A percentile compares a stretch with the other conserved stretches of the same genome.
Evolutionary conservation across 2,329 filamentous ascomycete species (phyloP).

Genomic region (Byssothecium circinans): DNA sequence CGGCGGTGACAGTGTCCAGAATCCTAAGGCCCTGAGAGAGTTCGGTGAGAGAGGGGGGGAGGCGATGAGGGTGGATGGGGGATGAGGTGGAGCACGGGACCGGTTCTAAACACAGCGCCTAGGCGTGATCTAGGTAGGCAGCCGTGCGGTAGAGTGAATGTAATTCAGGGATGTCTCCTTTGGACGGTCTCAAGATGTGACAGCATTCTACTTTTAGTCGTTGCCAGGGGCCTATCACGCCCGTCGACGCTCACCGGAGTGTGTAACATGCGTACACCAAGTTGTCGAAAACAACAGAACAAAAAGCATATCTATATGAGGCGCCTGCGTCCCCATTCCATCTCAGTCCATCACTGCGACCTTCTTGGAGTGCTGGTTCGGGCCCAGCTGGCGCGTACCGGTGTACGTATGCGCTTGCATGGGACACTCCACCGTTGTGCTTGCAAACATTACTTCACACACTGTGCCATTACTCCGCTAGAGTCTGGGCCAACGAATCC

Average conservation of each 20-base stretch:
- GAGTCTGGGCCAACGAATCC: not conserved
- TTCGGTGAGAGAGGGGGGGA: constrained; percentile 25
- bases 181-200: constrained; percentile 28
- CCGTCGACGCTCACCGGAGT: constrained; percentile 9
- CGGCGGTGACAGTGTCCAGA: constrained; percentile 7
- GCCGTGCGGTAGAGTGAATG: constrained; percentile 40
- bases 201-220: constrained; percentile 39
- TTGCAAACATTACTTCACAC: not conserved
- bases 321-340: not conserved
- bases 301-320: not conserved
- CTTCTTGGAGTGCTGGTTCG: not conserved
- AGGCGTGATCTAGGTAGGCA: constrained; percentile 25
- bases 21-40: constrained; percentile 25
- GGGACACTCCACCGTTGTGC: not conserved
- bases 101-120: constrained; percentile 24
- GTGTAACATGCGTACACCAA: not conserved
- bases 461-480: not conserved
- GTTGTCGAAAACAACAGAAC: constrained; percentile 5
- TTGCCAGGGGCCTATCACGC: constrained; percentile 6
- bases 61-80: constrained; percentile 4
- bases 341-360: not conserved
- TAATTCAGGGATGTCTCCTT: constrained; percentile 34
- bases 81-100: constrained; percentile 24
- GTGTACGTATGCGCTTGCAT: not conserved
- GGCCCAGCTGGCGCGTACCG: not conserved